A percentile compares a stretch with the other conserved stretches of the same genome.
Conservation (phyloP, 768 basidiomycete genomes). For the Russula sp. region DNA sequence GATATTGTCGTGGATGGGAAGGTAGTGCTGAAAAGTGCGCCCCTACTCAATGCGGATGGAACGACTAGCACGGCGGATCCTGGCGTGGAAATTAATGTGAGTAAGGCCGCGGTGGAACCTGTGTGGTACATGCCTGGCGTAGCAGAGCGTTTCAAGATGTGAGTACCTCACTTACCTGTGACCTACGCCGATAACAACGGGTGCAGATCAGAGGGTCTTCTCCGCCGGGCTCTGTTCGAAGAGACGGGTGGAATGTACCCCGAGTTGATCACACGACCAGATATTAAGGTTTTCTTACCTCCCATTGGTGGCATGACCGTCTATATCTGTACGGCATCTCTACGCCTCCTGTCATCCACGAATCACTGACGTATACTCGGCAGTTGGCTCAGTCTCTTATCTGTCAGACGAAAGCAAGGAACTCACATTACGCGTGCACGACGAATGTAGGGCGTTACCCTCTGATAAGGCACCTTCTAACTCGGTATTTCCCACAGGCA, state of each 20-base stretch:
- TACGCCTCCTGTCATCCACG: background rate
- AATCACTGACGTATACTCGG: background rate
- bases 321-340: constrained; percentile 66
- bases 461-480: background rate
- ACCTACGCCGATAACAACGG: background rate
- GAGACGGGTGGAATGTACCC: constrained; percentile 97
- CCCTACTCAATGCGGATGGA: constrained; percentile 59
- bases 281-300: constrained; percentile 93
- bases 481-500: constrained; percentile 42
- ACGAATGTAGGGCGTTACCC: constrained; percentile 64
- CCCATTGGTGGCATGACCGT: constrained; percentile 90
- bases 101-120: constrained; percentile 93
- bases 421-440: constrained; percentile 84
- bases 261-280: constrained; percentile 90
- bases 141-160: constrained; percentile 92
- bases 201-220: constrained; percentile 67
- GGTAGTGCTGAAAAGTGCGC: constrained; percentile 65
- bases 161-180: constrained; percentile 29
- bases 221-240: constrained; percentile 91
- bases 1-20: constrained; percentile 74
- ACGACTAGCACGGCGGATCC: constrained; percentile 48
- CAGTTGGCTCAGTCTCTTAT: constrained; percentile 80
- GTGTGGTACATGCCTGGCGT: constrained; percentile 95
- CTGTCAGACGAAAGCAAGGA: constrained; percentile 72
- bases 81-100: constrained; percentile 83